A percentile compares a stretch with the other conserved stretches of the same genome.
phyloP scores from a whole-genome alignment of 495 filamentous ascomycete genomes.

The Lophiotrema nucula region DNA sequence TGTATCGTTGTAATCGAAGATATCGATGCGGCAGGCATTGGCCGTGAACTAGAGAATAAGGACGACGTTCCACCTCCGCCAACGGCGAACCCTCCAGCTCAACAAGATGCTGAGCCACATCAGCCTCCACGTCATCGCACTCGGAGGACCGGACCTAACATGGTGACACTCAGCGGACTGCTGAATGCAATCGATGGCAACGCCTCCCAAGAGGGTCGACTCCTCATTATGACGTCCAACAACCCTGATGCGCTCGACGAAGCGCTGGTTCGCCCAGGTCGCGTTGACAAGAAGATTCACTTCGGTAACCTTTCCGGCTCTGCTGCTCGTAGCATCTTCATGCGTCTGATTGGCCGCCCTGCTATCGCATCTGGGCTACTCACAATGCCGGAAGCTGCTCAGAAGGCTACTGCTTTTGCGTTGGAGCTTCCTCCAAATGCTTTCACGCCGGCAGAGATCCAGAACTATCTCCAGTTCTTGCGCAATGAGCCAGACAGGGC shows the following conservation, averaged over 20 bases:
- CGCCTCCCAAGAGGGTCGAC: slow-evolving; percentile 73
- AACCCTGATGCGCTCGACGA: slow-evolving; percentile 72
- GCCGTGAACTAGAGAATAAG: slow-evolving; percentile 29
- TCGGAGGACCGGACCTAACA: slow-evolving; percentile 45
- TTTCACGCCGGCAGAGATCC: slow-evolving; percentile 66
- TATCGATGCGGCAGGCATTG: slow-evolving; percentile 60
- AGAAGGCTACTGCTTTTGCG: slow-evolving; percentile 53
- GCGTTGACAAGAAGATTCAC: slow-evolving; percentile 64
- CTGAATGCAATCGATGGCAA: slow-evolving; percentile 82
- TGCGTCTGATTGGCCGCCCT: slow-evolving; percentile 8
- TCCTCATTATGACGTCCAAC: slow-evolving; percentile 89
- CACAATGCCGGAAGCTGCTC: slow-evolving; percentile 46
- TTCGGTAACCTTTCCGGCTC: slow-evolving; percentile 45
- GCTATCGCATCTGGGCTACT: background rate
- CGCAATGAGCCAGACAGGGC: slow-evolving; percentile 12
- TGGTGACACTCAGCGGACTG: slow-evolving; percentile 77
- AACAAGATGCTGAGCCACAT: slow-evolving; percentile 54
- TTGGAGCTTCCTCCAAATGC: slow-evolving; percentile 50
- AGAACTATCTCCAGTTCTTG: slow-evolving; percentile 50
- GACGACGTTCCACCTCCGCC: slow-evolving; percentile 25
- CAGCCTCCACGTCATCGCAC: too few species aligned
- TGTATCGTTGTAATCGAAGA: slow-evolving; percentile 70
- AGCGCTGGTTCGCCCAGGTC: slow-evolving; percentile 72
- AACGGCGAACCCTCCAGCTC: slow-evolving; percentile 74
- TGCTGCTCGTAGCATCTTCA: slow-evolving; percentile 7